These are phyloP conservation scores for Cenchrus fungigraminus DNA, from an alignment of 176 grass and related monocot species.

Conservation along the genomic window DNA sequence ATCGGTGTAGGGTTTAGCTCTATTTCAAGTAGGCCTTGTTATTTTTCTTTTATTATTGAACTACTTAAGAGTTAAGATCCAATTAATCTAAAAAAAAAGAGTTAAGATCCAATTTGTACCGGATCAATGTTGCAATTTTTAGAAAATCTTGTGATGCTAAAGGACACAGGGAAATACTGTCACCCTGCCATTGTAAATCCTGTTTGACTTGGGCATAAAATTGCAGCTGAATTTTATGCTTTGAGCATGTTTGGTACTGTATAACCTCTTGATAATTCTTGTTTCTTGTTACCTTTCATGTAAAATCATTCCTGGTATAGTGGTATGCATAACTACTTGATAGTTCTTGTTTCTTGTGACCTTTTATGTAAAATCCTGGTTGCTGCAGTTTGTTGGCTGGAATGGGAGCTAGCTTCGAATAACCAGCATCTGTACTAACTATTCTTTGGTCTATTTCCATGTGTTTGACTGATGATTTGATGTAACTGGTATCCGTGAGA, in stretches of 20 bases:
- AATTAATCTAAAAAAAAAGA: neutral
- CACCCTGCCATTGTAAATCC: conserved; percentile 19
- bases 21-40: conserved; percentile 31
- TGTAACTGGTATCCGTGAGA: neutral
- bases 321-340: neutral
- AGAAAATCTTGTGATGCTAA: neutral
- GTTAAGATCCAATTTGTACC: conserved; percentile 29
- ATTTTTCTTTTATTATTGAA: conserved; percentile 25
- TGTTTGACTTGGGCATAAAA: conserved; percentile 11
- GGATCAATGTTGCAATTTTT: conserved; percentile 40
- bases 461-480: neutral
- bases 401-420: neutral
- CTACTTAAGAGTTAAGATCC: conserved; percentile 36
- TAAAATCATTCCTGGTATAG: neutral
- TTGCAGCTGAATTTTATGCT: conserved; percentile 9
- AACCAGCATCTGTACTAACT: neutral
- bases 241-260: neutral
- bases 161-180: neutral
- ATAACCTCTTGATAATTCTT: neutral
- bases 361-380: neutral
- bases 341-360: neutral
- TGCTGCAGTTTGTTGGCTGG: neutral
- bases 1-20: conserved; percentile 46
- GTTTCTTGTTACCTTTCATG: neutral
- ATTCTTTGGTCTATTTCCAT: neutral